Base-by-base conservation (phyloP, 768 basidiomycete genomes). In the Pulveroboletus ravenelii region DNA sequence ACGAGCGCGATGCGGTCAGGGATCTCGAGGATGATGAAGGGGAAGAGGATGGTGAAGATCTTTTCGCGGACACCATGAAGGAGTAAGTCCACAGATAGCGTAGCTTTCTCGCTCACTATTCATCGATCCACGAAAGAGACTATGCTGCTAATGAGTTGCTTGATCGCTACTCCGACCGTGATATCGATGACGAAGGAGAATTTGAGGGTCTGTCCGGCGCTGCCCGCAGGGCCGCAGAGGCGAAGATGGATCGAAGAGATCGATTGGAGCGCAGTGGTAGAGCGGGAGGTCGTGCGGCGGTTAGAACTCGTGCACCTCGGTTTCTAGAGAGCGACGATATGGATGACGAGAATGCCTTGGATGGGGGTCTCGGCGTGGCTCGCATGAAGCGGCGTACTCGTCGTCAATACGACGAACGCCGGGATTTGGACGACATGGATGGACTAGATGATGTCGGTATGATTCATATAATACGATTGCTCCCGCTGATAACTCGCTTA, bases 371-470 rank as follows among this genome's bases (percentile, higher is more conserved):
- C 72, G 71, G 80, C 70, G 52, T 87, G 17, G 76, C 78, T 14
- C 84, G 81, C 36, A 88, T 93, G 78, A 89, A 85, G 54, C 75
- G 80, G 39, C 81, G 95, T 36, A 86, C 91, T 6, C 80, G 96
- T 61, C 79, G 89, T 61, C 88, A 93, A 60, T 97, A 98, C 54
- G 96, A 99, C 62, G 96, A 99, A 70, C 78, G 90, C 45, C 79
- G 82, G 56, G 90, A 93, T 64, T 68, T 88, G 32, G 95, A 97
- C 65, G 94, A 98, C 71, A 76, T 93, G 56, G 93, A 93, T 43
- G 93, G 88, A 30, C 68, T 85, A 15, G 93, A 93, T 48, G 91
- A 93, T 61, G 92, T 90, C 52, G 52, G 87, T 72, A 38, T 39
- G 20, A 31, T 25, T 51, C 31, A 18, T 38, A 32, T 23, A 7